Conservation (phyloP, 352 stramenopile genomes). For the Phytophthora hybrid region DNA sequence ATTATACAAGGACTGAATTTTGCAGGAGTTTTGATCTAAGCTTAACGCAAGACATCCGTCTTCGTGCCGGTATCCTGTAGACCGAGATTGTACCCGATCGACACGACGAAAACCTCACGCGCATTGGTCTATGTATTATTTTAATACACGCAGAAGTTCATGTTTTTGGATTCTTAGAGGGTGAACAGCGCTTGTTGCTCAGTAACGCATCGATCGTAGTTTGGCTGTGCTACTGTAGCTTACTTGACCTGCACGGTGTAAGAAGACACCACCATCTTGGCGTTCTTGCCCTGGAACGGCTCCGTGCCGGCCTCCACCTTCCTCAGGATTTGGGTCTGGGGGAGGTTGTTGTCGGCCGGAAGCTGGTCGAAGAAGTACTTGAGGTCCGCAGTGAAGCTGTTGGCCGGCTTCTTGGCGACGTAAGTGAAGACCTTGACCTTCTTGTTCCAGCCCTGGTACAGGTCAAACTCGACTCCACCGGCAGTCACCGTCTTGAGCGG, state of each 20-base stretch:
- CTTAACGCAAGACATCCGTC: no score
- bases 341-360: conserved; percentile 33
- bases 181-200: neutral
- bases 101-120: neutral
- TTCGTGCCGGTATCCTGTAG: no score
- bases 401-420: conserved; percentile 33
- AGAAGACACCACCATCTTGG: conserved; percentile 31
- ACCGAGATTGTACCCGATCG: neutral
- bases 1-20: no score
- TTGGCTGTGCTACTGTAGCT: neutral
- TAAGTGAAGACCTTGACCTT: conserved; percentile 50
- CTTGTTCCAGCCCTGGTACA: conserved; percentile 48
- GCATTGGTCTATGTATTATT: no score
- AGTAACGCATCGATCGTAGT: neutral
- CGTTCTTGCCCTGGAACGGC: conserved; percentile 45
- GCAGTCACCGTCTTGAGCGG: conserved; percentile 36
- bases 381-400: conserved; percentile 37
- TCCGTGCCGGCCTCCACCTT: conserved; percentile 44
- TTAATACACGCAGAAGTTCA: neutral
- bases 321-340: conserved; percentile 36
- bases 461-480: conserved; percentile 35
- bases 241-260: conserved; percentile 38
- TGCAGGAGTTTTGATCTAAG: no score
- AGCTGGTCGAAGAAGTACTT: conserved; percentile 46
- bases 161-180: neutral